Evolutionary conservation across 345 rosid genomes (phyloP), one percentile per base, ranked within the genome.

Genomic region (Kandelia obovata): DNA sequence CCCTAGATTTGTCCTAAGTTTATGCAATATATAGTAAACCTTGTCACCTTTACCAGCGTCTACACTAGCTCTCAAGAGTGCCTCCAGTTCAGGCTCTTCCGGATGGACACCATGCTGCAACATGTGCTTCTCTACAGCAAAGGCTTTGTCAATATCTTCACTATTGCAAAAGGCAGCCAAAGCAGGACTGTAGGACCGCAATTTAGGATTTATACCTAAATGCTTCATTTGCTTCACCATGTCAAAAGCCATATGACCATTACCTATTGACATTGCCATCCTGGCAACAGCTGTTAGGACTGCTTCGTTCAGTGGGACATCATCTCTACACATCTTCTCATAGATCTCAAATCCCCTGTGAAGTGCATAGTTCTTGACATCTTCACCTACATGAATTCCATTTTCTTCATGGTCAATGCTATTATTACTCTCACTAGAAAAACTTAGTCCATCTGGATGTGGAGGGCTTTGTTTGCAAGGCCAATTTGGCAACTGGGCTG

Each of bases 241-340:
- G 71, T 84, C 87, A 72, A 89, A 85, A n/a, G 95, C 89, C 91
- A 81, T 73, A 57, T 87, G 85, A 53, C 87, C 89, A 77, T 89
- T 74, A 49, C 80, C 83, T 71, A 75, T 78, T 34, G 91, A 77
- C 83, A 69, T 78, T 4, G 90, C 95, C 88, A 87, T 83, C 74
- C 91, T 89, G 46, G 88, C 88, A 57, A 85, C 80, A 65, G 89
- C 78, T 34, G 89, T 89, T 67, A 89, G 70, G 25, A 75, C 77
- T 64, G 91, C 89, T 72, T 87, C 95, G 32, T 81, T 85, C 85
- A 84, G 61, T 4, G 85, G 85, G 64, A 87, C 74, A 58, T 80
- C 60, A 62, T 78, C 85, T 19, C 10, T 63, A 75, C 82, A 63
- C 88, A 89, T 83, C 68, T 72, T 75, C 75, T 74, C 74, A 57